Evolutionary conservation across 495 filamentous ascomycete genomes (phyloP), one percentile per base, ranked within the genome.

Genomic region (Podospora conica): DNA sequence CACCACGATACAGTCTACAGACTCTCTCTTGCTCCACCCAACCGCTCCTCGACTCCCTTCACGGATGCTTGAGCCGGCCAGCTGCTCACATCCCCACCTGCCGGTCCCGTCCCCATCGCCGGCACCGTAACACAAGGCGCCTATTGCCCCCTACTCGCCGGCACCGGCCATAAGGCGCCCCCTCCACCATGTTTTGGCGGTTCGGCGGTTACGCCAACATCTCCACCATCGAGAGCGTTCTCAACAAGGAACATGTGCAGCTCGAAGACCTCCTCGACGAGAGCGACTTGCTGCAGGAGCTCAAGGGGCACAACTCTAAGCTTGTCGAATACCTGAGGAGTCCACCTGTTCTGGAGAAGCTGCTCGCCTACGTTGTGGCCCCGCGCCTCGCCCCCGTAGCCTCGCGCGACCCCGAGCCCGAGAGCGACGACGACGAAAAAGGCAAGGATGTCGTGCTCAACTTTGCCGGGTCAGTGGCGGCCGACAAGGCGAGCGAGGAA

Each of bases 161-260:
- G 78, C 63, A 76, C 79, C 67, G 74, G 65, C 80, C 77, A 73
- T 80, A 81, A 71, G 66, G 63, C 58, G 48, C 54, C 59, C 53
- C 59, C 40, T 67, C 63, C 89, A 92, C 77, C 80, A 97, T 97
- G 93, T 97, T 97, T 78, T 97, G 93, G 93, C 88, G 93, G 78
- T 97, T 97, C 81, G 93, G 96, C 82, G 93, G 93, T 76, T 98
- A 98, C 85, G 91, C 94, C 78, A 96, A 91, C 83, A 88, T 96
- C 80, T 97, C 94, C 72, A 90, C 92, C 70, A 90, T 98, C 77
- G 96, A 98, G 79, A 92, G 87, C 70, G 90, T 98, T 70, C 92
- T 99, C 71, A 95, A 98, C 68, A 96, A 96, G 79, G 87, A 91
- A 68, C 90, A 97, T 78, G 91, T 97, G 73, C 91, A 90, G 55